phyloP scores from a whole-genome alignment of 306 rosid species.

The Cucumis hystrix region DNA sequence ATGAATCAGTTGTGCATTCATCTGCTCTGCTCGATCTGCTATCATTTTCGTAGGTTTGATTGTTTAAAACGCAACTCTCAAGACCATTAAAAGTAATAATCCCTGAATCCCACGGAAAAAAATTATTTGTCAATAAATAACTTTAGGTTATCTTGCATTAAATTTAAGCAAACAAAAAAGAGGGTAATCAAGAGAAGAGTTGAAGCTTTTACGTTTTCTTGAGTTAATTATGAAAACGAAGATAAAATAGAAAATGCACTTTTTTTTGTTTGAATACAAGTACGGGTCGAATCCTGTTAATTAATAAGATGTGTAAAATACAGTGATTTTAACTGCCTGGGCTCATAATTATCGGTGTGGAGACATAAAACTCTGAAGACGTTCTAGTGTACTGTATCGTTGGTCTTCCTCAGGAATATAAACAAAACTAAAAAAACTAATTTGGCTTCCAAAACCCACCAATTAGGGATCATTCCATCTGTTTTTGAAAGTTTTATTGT shows the following conservation, averaged over 20 bases:
- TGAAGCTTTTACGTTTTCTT: neutral
- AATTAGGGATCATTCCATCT: neutral
- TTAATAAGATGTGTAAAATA: neutral
- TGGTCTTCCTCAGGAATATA: neutral
- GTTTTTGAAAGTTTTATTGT: neutral
- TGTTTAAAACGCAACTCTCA: slow-evolving; percentile 64
- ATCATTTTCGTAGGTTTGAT: slow-evolving; percentile 55
- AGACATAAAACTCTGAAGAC: neutral
- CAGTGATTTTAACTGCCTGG: neutral
- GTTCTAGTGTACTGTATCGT: neutral
- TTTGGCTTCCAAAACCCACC: neutral
- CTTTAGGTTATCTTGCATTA: neutral
- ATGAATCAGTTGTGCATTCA: slow-evolving; percentile 66
- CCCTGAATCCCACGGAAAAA: slow-evolving; percentile 38
- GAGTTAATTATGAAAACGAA: neutral
- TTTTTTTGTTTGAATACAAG: too few relatives aligned
- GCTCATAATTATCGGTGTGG: neutral
- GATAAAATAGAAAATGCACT: neutral
- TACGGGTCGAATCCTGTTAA: too few relatives aligned
- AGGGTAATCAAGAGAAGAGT: neutral
- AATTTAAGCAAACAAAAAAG: neutral
- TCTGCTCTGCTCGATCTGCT: slow-evolving; percentile 75
- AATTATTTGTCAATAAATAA: slow-evolving; percentile 2
- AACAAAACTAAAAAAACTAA: neutral
- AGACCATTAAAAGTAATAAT: slow-evolving; percentile 81